Conservation (phyloP, 2,329 filamentous ascomycete species). For the Cladosporium sp. region DNA sequence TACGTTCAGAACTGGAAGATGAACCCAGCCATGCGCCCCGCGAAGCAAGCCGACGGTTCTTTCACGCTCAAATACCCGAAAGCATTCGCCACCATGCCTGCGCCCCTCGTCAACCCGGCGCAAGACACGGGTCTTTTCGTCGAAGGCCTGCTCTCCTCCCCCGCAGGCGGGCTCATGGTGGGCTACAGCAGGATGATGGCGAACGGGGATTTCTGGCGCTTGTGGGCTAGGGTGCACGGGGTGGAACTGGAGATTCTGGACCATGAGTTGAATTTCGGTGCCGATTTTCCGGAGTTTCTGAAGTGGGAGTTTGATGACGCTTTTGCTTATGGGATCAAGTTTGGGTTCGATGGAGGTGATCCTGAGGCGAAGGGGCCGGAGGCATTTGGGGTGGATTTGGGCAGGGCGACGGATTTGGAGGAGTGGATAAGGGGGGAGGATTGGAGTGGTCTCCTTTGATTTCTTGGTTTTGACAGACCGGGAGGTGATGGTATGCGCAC, state of each 20-base stretch:
- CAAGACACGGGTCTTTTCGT: conserved; percentile 32
- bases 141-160: conserved; percentile 21
- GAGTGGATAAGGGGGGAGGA: conserved; percentile 20
- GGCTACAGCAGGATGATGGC: conserved; percentile 12
- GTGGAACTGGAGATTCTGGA: conserved; percentile 7
- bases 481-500: too few relatives aligned
- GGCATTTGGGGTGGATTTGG: conserved; percentile 18
- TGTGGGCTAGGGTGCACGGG: background rate
- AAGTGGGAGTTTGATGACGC: conserved; percentile 18
- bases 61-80: conserved; percentile 11
- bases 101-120: conserved; percentile 25
- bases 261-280: conserved; percentile 2
- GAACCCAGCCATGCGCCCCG: conserved; percentile 14
- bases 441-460: conserved; percentile 13
- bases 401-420: conserved; percentile 17
- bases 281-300: conserved; percentile 19
- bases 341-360: conserved; percentile 24
- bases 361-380: conserved; percentile 17
- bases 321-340: conserved; percentile 16
- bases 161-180: conserved; percentile 18
- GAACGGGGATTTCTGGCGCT: conserved; percentile 6
- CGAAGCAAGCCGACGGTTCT: conserved; percentile 16
- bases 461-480: too few relatives aligned
- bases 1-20: conserved; percentile 31
- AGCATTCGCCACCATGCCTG: background rate